Conservation (phyloP, 2,329 filamentous ascomycete genomes). For the Pseudocercospora ulei region DNA sequence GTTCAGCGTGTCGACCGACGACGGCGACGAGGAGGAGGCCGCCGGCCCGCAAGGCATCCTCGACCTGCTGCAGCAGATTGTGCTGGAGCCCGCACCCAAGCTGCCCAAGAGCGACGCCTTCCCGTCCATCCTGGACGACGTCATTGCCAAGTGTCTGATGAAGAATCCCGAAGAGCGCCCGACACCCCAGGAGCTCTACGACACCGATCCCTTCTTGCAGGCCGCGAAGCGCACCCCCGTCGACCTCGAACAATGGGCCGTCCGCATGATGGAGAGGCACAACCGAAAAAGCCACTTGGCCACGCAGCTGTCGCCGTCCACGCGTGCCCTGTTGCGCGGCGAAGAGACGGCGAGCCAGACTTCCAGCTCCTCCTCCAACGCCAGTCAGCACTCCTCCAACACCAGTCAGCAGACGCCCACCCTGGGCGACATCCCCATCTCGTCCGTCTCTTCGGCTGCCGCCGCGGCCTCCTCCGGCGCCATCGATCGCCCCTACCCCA, state of each 20-base stretch:
- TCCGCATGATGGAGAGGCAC: constrained; percentile 85
- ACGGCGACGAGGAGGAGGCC: constrained; percentile 57
- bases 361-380: constrained; percentile 18
- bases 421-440: constrained; percentile 30
- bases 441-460: constrained; percentile 12
- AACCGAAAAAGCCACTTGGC: constrained; percentile 91
- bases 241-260: constrained; percentile 84
- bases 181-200: constrained; percentile 86
- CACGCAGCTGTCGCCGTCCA: constrained; percentile 67
- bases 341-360: constrained; percentile 27
- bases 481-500: constrained; percentile 35
- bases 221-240: constrained; percentile 95
- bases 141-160: constrained; percentile 89
- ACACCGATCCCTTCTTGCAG: constrained; percentile 87
- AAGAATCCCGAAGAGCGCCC: constrained; percentile 83
- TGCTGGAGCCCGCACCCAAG: constrained; percentile 86
- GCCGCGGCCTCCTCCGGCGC: constrained; percentile 20
- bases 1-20: constrained; percentile 77
- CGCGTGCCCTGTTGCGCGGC: constrained; percentile 60
- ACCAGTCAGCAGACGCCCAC: constrained; percentile 27
- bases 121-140: constrained; percentile 85
- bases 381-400: too few species aligned
- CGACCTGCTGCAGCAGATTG: constrained; percentile 92
- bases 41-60: constrained; percentile 81
- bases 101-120: constrained; percentile 97